phyloP scores from a whole-genome alignment of 2,329 filamentous ascomycete species.

The Fusarium circinatum region DNA sequence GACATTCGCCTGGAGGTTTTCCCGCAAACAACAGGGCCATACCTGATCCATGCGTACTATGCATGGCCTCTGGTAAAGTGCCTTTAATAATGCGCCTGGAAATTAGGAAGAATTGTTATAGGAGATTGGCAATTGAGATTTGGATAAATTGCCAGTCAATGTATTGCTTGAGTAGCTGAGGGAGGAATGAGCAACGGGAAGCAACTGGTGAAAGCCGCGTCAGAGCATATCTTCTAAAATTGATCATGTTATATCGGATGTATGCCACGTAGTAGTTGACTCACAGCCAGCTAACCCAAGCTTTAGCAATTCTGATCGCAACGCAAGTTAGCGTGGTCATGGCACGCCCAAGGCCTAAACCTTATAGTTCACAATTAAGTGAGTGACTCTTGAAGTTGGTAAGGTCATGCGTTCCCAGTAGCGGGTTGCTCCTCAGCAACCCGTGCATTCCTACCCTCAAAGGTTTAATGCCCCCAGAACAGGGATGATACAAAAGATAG shows the following conservation, averaged over 20 bases:
- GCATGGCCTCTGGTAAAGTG: slow-evolving; percentile 39
- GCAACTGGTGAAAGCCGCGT: neutral
- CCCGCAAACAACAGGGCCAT: slow-evolving; percentile 21
- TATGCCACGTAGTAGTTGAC: slow-evolving; percentile 1
- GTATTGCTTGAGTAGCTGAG: neutral
- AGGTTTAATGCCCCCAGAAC: neutral
- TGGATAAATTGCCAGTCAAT: neutral
- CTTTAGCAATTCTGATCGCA: neutral
- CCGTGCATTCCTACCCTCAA: neutral
- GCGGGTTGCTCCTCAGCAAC: neutral
- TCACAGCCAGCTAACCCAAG: neutral
- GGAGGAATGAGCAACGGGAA: neutral
- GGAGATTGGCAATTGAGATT: neutral
- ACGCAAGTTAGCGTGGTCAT: neutral
- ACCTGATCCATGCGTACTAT: slow-evolving; percentile 40
- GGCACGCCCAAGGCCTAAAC: neutral
- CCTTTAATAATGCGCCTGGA: slow-evolving; percentile 29
- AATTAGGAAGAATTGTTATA: slow-evolving; percentile 32
- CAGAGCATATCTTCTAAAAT: neutral
- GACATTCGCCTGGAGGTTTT: slow-evolving; percentile 7
- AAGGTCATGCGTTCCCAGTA: neutral
- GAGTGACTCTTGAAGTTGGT: neutral
- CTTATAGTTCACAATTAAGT: neutral
- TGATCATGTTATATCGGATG: neutral
- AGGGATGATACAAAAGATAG: neutral